Evolutionary conservation across 305 asterid genomes (phyloP), one percentile per base, ranked within the genome.

Genomic region (Solanum hybrid): DNA sequence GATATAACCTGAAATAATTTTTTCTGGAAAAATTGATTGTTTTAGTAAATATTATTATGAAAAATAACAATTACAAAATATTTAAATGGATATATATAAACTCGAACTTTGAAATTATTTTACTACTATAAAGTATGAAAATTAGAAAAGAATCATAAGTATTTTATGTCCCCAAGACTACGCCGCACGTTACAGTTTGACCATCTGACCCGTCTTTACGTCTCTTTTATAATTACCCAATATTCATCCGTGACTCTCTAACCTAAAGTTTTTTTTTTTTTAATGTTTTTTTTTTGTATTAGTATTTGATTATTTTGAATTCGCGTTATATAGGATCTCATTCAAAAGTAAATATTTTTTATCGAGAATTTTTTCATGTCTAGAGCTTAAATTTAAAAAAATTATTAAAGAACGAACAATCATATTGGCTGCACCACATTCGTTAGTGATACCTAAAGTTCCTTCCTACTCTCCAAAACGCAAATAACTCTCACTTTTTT

Each of bases 201-300:
- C 92, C 89, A 84, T 37, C 90, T 81, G 90, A 82, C 86, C 90
- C 80, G 89, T 72, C 86, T 82, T 90, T 90, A 87, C 88, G 87
- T 77, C 87, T 86, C 84, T 91, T 89, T 85, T 35, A 37, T 60
- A 51, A 84, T 84, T 51, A 51, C 76, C 88, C 31, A 51, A 84
- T 38, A 22, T 64, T 46, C 79, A 75, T 91, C 91, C 92, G 91
- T 87, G 91, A 89, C 34, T 77, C 87, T 79, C 89, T 20, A 31
- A 51, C 72, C 87, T 7, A 81, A 89, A 46, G 17, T 42, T 42
- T 3, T 6, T 6, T 2, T 51, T 16, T 2, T 17, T 17, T 14
- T 3, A 60, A 60, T 20, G 24, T 20, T 60, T 20, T 4, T 3
- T 60, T 7, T 20, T 60, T 1, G 0, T 7, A 60, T 60, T 20